A percentile compares a stretch with the other conserved stretches of the same genome.
phyloP scores from a whole-genome alignment of 495 filamentous ascomycete genomes.

The Hypoxylon perforatum region DNA sequence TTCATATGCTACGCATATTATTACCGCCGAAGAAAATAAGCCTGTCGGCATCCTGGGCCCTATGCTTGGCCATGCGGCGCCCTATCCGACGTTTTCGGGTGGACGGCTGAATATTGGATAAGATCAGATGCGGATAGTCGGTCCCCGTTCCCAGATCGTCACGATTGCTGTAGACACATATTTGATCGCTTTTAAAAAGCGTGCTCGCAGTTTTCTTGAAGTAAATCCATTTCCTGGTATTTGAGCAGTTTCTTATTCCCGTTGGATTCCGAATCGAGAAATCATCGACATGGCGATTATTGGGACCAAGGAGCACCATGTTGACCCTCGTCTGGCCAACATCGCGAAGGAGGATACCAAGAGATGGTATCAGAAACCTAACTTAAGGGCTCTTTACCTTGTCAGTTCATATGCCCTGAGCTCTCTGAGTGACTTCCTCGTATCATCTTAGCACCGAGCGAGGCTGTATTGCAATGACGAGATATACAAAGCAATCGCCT shows the following conservation, averaged over 20 bases:
- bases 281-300: slow-evolving; percentile 34
- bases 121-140: slow-evolving; percentile 35
- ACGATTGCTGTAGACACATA: not conserved
- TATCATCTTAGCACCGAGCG: not conserved
- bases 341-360: slow-evolving; percentile 54
- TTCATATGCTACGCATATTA: not conserved
- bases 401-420: slow-evolving; percentile 5
- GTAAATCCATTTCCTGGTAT: not conserved
- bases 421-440: not conserved
- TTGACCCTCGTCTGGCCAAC: slow-evolving; percentile 33
- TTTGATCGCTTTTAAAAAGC: not conserved
- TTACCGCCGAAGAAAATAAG: not conserved
- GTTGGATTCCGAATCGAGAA: not conserved
- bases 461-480: not conserved
- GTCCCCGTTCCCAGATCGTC: slow-evolving; percentile 30
- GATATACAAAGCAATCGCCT: not conserved
- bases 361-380: slow-evolving; percentile 66
- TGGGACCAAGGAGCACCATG: slow-evolving; percentile 36
- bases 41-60: too few relatives aligned
- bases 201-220: not conserved
- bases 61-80: not conserved
- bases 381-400: slow-evolving; percentile 64
- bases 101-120: slow-evolving; percentile 30
- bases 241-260: not conserved
- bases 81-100: slow-evolving; percentile 10